Evolutionary conservation across 2,329 filamentous ascomycete species (phyloP).

Genomic region (Tolypocladium sp.): DNA sequence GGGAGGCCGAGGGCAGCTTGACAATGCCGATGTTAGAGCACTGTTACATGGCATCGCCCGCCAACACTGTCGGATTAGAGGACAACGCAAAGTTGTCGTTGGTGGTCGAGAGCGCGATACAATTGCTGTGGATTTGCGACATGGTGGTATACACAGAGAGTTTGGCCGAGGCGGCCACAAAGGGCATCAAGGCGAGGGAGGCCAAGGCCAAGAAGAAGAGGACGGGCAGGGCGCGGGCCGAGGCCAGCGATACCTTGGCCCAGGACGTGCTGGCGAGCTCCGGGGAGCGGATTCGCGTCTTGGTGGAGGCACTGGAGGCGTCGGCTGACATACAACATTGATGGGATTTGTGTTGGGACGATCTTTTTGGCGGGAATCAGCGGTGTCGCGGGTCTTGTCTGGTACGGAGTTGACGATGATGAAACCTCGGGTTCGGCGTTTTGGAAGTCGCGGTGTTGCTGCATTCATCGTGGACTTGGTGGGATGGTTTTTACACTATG

Average conservation of each 20-base stretch:
- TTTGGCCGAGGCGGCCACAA: constrained; percentile 30
- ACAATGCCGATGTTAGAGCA: constrained; percentile 37
- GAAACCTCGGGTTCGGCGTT: background rate
- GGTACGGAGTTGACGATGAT: background rate
- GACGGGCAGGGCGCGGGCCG: constrained; percentile 19
- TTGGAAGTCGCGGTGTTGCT: background rate
- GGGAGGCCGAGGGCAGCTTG: constrained; percentile 27
- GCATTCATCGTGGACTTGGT: background rate
- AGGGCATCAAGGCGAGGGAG: constrained; percentile 39
- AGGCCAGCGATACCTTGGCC: constrained; percentile 30
- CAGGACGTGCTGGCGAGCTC: constrained; percentile 34
- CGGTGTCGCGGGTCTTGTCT: no score
- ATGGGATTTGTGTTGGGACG: background rate
- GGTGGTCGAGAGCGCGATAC: constrained; percentile 55
- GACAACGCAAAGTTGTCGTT: constrained; percentile 69
- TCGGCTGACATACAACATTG: constrained; percentile 8
- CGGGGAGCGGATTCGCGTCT: constrained; percentile 28
- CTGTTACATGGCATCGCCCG: constrained; percentile 58
- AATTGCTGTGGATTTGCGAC: constrained; percentile 35
- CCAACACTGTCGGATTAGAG: constrained; percentile 47
- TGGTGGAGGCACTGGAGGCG: constrained; percentile 26
- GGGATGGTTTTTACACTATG: background rate
- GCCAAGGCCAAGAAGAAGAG: constrained; percentile 35
- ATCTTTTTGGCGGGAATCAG: background rate
- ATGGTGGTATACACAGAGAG: constrained; percentile 22